Base-by-base conservation (phyloP, 2,329 filamentous ascomycete genomes). In the Claviceps sp. region DNA sequence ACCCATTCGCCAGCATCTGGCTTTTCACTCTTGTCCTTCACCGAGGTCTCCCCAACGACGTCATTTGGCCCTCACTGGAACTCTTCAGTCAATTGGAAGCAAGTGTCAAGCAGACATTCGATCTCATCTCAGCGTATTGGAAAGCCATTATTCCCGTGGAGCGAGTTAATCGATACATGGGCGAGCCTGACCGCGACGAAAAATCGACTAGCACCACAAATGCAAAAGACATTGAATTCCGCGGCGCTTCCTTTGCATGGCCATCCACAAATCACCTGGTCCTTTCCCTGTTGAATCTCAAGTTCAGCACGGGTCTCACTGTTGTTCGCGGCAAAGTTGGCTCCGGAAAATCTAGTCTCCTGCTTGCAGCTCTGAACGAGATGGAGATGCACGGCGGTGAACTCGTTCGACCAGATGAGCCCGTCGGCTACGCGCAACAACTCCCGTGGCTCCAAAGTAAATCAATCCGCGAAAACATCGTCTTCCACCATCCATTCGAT, bases 111-210 rank as follows among this genome's bases (percentile, higher is more conserved):
- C 85, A 89, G 50, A 68, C 94, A 0, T 90, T 90, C 2, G 73
- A 79, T 34, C 70, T 95, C 9, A 81, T 94, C 44, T 88, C 85
- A 0, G 78, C 84, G 0, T 68, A 91, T 4, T 76, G 94, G 57
- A 94, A 95, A 59, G 86, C 88, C 0, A 82, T 79, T n/a, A 83
- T 95, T 17, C 85, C 89, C 0, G 80, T 95, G 55, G 80, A 78
- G 8, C 83, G 89, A 57, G 88, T 95, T 20, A 86, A 95, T 60
- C 76, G 79, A 22, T 95, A 94, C 68, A 94, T 95, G 87, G 71
- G 73, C 0, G 89, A 95, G 64, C 87, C 87, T 0, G 81, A 95
- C 60, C 88, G 88, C 58, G 77, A 79, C 34, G 73, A 77, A 29
- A 64, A 65, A 3, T 68, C 71, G 4, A 59, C 67, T 4, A 62